Base-by-base conservation (phyloP, 2,329 filamentous ascomycete species). In the Penicillium sp. region DNA sequence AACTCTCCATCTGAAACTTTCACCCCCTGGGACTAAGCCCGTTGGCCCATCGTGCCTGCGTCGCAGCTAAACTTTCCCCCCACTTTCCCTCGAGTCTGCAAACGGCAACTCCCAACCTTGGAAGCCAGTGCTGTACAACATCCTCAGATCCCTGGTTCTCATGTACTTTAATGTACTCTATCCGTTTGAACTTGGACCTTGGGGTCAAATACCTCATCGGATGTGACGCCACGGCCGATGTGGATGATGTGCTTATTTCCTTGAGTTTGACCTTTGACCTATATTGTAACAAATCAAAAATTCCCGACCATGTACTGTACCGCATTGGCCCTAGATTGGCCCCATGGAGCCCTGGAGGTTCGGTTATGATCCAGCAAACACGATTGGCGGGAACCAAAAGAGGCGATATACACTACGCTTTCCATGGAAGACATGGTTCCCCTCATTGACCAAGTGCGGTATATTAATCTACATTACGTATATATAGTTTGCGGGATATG, bases 241-340 rank as follows among this genome's bases (percentile, higher is more conserved):
- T 50, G 40, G 58, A 65, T 66, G 64, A 60, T 64, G 64, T 57
- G 64, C 61, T 62, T 47, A 46, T 31, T 19, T 11, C 16, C 29
- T 36, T 15, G 38, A 2, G 19, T 46, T 38, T 46, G n/a, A 31
- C 10, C 13, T 39, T 38, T 46, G n/a, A 31, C 15, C 13, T 39
- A 31, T 40, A 34, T 29, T 39, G 21, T 23, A 54, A 21, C 33
- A 34, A 38, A 39, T 19, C 15, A 16, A 36, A 43, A 33, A 27
- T 25, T 50, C 5, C 21, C 15, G 23, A 47, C 33, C n/a, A n/a
- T n/a, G 38, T 51, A 19, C 8, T 15, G 36, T 50, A 13, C 15
- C 33, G 41, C 33, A 31, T 53, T 29, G 27, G 33, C 23, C 41
- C 33, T 21, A 39, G 45, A 50, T 50, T 27, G 25, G 43, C 51